Conservation (phyloP, 768 basidiomycete genomes). For the Lentinus brumalis region DNA sequence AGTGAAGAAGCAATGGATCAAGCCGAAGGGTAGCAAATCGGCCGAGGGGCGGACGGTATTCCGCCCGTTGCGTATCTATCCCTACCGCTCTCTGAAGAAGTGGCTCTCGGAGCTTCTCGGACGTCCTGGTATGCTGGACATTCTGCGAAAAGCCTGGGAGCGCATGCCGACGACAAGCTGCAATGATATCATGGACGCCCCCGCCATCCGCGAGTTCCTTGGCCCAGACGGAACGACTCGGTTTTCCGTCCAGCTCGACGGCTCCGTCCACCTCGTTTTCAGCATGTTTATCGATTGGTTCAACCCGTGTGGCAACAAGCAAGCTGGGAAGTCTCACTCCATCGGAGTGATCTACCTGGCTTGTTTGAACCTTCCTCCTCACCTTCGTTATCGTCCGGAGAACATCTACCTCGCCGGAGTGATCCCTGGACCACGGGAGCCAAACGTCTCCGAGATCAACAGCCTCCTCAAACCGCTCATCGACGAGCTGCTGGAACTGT, state of each 20-base stretch:
- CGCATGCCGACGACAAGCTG: too few relatives aligned
- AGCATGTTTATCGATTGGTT: not conserved
- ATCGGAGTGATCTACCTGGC: constrained; percentile 1
- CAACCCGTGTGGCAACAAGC: not conserved
- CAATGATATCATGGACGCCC: too few relatives aligned
- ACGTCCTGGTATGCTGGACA: too few relatives aligned
- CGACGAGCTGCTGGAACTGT: constrained; percentile 22
- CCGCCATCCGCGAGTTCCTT: too few relatives aligned
- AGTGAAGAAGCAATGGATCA: constrained; percentile 7
- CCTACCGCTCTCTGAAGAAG: too few relatives aligned
- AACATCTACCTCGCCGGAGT: constrained; percentile 32
- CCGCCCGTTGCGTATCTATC: constrained; percentile 11
- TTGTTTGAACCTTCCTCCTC: constrained; percentile 26
- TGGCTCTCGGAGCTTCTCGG: too few relatives aligned
- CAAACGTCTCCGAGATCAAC: constrained; percentile 23
- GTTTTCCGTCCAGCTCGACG: not conserved
- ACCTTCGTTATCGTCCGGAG: constrained; percentile 35
- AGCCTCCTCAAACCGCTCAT: constrained; percentile 26
- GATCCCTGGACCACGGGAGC: constrained; percentile 30
- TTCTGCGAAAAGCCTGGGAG: too few relatives aligned
- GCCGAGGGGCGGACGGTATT: constrained; percentile 25
- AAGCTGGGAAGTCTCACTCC: constrained; percentile 2
- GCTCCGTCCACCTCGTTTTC: not conserved
- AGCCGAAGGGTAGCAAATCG: not conserved
- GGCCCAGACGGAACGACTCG: not conserved